Evolutionary conservation across 805 yeast genomes (phyloP).

Genomic region (Metschnikowia picachoensis): DNA sequence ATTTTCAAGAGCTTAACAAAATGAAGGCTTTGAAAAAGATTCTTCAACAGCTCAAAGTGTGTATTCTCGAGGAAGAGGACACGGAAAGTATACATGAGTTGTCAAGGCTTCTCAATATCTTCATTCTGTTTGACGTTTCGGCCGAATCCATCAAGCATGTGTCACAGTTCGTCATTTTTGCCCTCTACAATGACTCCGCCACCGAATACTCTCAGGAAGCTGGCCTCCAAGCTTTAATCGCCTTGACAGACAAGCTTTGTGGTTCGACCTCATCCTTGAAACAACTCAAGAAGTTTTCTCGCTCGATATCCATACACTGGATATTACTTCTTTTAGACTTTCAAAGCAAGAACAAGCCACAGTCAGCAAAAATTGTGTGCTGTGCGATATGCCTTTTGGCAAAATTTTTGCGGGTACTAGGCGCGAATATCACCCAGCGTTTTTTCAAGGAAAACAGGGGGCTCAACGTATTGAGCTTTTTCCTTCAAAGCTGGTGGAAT

Average conservation of each 20-base stretch:
- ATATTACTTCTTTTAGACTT: conserved; percentile 48
- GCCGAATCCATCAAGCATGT: conserved; percentile 53
- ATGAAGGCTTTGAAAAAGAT: conserved; percentile 48
- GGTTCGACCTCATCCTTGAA: conserved; percentile 38
- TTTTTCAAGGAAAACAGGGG: conserved; percentile 52
- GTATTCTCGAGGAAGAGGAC: conserved; percentile 11
- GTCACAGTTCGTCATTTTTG: conserved; percentile 43
- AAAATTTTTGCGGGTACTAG: conserved; percentile 44
- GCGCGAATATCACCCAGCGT: conserved; percentile 42
- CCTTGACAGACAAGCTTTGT: conserved; percentile 37
- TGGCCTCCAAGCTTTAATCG: conserved; percentile 27
- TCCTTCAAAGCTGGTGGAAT: conserved; percentile 46
- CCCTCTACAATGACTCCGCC: conserved; percentile 39
- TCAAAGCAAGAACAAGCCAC: conserved; percentile 14
- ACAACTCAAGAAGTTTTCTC: conserved; percentile 41
- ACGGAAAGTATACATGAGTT: conserved; percentile 16
- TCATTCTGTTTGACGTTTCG: conserved; percentile 41
- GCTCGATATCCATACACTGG: conserved; percentile 65
- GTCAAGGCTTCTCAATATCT: conserved; percentile 19
- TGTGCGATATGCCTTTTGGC: conserved; percentile 47
- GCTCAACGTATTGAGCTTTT: conserved; percentile 42
- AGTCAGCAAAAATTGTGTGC: conserved; percentile 32
- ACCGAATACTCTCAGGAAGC: conserved; percentile 33
- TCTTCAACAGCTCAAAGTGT: conserved; percentile 46
- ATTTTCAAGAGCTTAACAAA: conserved; percentile 48